A percentile compares a stretch with the other conserved stretches of the same genome.
Conservation (phyloP, 2,329 filamentous ascomycete species). For the Calonectria fujianensis region DNA sequence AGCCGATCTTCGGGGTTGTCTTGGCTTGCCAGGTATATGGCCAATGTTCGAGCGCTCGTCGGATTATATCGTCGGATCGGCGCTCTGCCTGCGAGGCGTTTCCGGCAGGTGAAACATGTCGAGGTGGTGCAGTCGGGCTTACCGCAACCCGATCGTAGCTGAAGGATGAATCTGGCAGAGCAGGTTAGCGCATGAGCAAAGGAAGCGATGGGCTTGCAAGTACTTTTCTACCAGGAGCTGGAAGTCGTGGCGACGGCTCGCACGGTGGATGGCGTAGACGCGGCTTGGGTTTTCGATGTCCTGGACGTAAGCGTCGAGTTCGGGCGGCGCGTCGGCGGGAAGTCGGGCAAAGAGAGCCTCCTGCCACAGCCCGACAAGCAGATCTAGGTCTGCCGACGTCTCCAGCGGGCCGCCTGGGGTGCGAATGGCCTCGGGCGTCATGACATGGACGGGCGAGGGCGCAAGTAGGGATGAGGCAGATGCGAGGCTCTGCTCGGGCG, state of each 20-base stretch:
- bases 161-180: constrained; percentile 81
- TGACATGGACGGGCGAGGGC: constrained; percentile 48
- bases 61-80: constrained; percentile 87
- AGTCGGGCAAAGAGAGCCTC: constrained; percentile 76
- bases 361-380: constrained; percentile 77
- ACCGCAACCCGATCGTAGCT: constrained; percentile 88
- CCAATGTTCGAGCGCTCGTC: constrained; percentile 87
- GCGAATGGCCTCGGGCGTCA: constrained; percentile 51
- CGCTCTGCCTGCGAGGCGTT: constrained; percentile 77
- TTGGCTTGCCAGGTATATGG: constrained; percentile 86
- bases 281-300: constrained; percentile 77
- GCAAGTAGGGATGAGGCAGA: constrained; percentile 30
- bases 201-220: constrained; percentile 9
- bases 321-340: constrained; percentile 75
- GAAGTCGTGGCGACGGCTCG: constrained; percentile 77
- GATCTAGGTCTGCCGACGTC: constrained; percentile 64
- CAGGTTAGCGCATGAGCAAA: constrained; percentile 38
- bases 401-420: constrained; percentile 45
- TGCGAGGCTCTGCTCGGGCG: constrained; percentile 19
- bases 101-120: constrained; percentile 88
- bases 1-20: constrained; percentile 84
- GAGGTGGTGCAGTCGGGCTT: constrained; percentile 80
- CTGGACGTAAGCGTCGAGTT: constrained; percentile 73
- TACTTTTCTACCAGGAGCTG: constrained; percentile 82
- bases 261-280: constrained; percentile 77